A percentile compares a stretch with the other conserved stretches of the same genome.
Evolutionary conservation across 768 basidiomycete species (phyloP).

Genomic region (Rhizopogon vinicolor): DNA sequence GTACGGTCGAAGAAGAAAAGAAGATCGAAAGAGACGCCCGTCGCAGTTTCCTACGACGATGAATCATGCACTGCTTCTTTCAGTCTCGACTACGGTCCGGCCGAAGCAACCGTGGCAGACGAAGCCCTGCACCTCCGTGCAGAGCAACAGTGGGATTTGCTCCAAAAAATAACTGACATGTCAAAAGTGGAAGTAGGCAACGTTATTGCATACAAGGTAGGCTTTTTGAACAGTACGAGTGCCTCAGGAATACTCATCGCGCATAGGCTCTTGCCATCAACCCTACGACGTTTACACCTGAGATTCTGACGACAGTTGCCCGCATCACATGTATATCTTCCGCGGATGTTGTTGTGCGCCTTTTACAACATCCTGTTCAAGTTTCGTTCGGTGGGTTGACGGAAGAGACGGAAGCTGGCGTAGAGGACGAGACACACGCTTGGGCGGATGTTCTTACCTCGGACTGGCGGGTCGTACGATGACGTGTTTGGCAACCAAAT

Average conservation of each 20-base stretch:
- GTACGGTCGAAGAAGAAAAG: constrained; percentile 27
- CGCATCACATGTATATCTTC: constrained; percentile 23
- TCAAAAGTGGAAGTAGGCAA: constrained; percentile 25
- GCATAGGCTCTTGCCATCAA: constrained; percentile 55
- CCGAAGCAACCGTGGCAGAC: background rate
- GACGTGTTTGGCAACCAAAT: constrained; percentile 9
- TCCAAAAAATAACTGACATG: constrained; percentile 17
- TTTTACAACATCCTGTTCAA: constrained; percentile 12
- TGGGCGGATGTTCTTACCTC: constrained; percentile 25
- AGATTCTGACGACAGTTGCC: constrained; percentile 46
- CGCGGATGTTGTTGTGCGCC: constrained; percentile 12
- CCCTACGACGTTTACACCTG: constrained; percentile 55
- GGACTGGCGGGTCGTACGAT: constrained; percentile 29
- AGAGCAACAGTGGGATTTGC: constrained; percentile 12
- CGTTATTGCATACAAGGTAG: constrained; percentile 49
- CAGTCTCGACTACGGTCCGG: constrained; percentile 13
- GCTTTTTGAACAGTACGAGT: constrained; percentile 5
- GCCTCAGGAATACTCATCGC: background rate
- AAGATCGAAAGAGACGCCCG: constrained; percentile 12
- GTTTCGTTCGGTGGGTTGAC: constrained; percentile 25
- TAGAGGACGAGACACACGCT: constrained; percentile 15
- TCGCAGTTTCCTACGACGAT: constrained; percentile 8
- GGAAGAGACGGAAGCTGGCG: constrained; percentile 13
- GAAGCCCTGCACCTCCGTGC: constrained; percentile 9
- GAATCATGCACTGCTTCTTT: constrained; percentile 2